These are phyloP conservation scores for Trichoderma sp. DNA, from an alignment of 2,329 filamentous ascomycete genomes.

Conservation along the genomic window DNA sequence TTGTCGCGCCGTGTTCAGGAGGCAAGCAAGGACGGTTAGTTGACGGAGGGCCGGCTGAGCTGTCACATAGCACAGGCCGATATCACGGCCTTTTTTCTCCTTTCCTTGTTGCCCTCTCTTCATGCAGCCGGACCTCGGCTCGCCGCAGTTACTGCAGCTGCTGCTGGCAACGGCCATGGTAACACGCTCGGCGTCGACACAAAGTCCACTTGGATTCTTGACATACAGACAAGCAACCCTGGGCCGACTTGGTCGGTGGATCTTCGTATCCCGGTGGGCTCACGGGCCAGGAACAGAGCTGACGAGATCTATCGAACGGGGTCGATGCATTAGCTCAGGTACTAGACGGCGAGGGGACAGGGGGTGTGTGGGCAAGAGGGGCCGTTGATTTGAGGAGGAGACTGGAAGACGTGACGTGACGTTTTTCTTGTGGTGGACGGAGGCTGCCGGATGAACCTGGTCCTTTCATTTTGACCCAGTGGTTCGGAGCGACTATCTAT, in stretches of 20 bases:
- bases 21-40: not conserved
- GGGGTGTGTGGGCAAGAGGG: not conserved
- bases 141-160: not conserved
- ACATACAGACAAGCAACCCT: not conserved
- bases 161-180: not conserved
- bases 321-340: constrained; percentile 1
- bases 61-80: not conserved
- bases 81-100: not conserved
- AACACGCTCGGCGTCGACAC: not conserved
- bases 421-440: not conserved
- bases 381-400: not conserved
- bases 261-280: not conserved
- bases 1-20: not conserved
- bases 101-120: too few relatives aligned
- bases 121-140: not conserved
- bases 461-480: not conserved
- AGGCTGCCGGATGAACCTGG: not conserved
- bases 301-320: constrained; percentile 24
- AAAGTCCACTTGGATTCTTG: constrained; percentile 6
- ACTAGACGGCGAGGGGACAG: not conserved
- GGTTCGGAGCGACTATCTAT: not conserved
- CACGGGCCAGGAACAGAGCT: not conserved
- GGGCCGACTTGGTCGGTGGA: constrained; percentile 7
- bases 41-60: constrained; percentile 3
- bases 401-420: too few relatives aligned